Evolutionary conservation across 1,284 basidiomycete species (phyloP), one percentile per base, ranked within the genome.

Genomic region (Rhodotorula sp.): DNA sequence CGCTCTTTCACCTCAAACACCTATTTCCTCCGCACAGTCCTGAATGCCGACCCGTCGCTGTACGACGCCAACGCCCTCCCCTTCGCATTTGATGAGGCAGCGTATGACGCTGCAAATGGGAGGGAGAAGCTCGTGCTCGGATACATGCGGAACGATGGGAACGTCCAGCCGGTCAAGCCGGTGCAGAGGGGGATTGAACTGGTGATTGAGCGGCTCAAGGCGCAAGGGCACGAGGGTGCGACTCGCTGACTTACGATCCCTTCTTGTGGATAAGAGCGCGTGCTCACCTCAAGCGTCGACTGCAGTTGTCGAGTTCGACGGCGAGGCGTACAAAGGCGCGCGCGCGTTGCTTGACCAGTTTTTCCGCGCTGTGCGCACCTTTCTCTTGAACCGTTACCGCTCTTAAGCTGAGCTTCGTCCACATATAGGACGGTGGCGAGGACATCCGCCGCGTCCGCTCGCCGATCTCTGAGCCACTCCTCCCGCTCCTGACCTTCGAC

Each of bases 261-360:
- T 39, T 39, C 15, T 7, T 39, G 39, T 15, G 39, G 39, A 15
- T 39, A 15, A 10, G 39, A 41, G 39, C 17, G 39, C 17, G 15
- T 44, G 13, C 15, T 44, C 44, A 4, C 36, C 76, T 85, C 9
- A 88, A 87, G 9, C 90, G 90, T 0, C 90, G 92, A 79, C 84
- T 78, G 44, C 68, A 56, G 64, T 59, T 29, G 29, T 58, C 48
- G 64, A 59, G n/a, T 66, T 58, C 21, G 64, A 66, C 50, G 29
- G n/a, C 66, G 78, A 81, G 17, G 70, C 63, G 57, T 79, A 80
- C 66, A 81, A 71, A 61, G 80, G 78, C 63, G 78, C 73, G 67
- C 19, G 71, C 34, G n/a, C 72, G 1, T 29, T 70, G 13, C 48
- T 73, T 13, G 62, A 36, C 19, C 72, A 68, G 13, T 70, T 76